A percentile compares a stretch with the other conserved stretches of the same genome.
These are phyloP conservation scores for Juglanconis oblonga DNA, from an alignment of 2,329 filamentous ascomycete genomes.

Conservation along the genomic window DNA sequence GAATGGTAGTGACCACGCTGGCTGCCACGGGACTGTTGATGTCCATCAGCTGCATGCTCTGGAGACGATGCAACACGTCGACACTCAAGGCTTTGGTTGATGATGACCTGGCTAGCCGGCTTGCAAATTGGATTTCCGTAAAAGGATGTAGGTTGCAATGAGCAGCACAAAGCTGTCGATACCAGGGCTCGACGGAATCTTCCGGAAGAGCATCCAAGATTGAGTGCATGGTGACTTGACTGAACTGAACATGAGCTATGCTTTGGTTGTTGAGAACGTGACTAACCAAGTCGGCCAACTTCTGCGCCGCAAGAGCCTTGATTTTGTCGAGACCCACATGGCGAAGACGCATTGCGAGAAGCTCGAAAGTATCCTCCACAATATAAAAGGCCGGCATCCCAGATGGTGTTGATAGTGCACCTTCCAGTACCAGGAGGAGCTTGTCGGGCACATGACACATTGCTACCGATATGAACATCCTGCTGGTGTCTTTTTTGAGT, in stretches of 20 bases:
- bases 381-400: conserved; percentile 17
- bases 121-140: conserved; percentile 48
- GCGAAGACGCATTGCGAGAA: conserved; percentile 15
- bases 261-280: conserved; percentile 18
- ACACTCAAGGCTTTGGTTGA: conserved; percentile 41
- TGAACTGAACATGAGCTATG: conserved; percentile 28
- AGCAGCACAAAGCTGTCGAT: conserved; percentile 29
- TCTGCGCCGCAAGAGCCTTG: background rate
- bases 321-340: background rate
- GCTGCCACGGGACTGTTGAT: conserved; percentile 45
- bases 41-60: conserved; percentile 33
- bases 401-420: conserved; percentile 16
- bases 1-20: conserved; percentile 57
- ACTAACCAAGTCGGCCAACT: conserved; percentile 15
- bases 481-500: conserved; percentile 24
- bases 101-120: conserved; percentile 37
- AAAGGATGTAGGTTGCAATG: conserved; percentile 34
- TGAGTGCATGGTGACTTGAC: conserved; percentile 33
- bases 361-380: conserved; percentile 20
- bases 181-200: conserved; percentile 32
- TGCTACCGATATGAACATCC: conserved; percentile 31
- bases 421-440: conserved; percentile 20
- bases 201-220: conserved; percentile 12
- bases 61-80: conserved; percentile 39
- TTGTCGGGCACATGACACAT: conserved; percentile 20